A percentile compares a stretch with the other conserved stretches of the same genome.
These are phyloP conservation scores for Exophiala sp. DNA, from an alignment of 2,329 filamentous ascomycete species.

Conservation along the genomic window DNA sequence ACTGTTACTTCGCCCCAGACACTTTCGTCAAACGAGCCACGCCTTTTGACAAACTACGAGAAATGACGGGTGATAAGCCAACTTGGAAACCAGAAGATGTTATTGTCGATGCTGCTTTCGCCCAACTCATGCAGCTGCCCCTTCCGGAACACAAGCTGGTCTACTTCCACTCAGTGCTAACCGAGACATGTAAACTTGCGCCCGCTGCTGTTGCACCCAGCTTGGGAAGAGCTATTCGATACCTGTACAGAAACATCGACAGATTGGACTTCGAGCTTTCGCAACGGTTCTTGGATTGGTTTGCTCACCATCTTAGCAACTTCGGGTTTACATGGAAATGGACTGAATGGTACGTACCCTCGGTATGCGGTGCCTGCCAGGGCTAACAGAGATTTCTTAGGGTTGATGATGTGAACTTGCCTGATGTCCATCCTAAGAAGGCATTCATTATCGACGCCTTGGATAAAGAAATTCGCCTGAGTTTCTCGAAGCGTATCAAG, in stretches of 20 bases:
- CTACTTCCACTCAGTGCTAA: conserved; percentile 92
- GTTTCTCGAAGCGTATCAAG: conserved; percentile 92
- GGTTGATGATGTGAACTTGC: conserved; percentile 73
- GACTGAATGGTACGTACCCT: conserved; percentile 70
- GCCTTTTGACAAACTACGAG: conserved; percentile 79
- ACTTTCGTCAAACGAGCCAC: conserved; percentile 93
- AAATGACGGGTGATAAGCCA: conserved; percentile 56
- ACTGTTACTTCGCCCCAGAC: conserved; percentile 84
- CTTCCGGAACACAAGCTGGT: conserved; percentile 86
- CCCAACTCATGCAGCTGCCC: conserved; percentile 84
- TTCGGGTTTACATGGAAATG: conserved; percentile 99
- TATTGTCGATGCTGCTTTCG: conserved; percentile 94
- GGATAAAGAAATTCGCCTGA: conserved; percentile 94
- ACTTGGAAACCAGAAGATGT: conserved; percentile 98
- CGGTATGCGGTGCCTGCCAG: not conserved
- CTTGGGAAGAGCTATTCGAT: conserved; percentile 85
- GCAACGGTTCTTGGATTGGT: conserved; percentile 93
- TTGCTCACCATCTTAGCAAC: conserved; percentile 94
- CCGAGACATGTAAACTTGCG: conserved; percentile 90
- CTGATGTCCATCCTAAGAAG: conserved; percentile 76
- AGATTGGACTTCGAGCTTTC: conserved; percentile 79
- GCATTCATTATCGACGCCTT: conserved; percentile 85
- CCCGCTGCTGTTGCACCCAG: conserved; percentile 94
- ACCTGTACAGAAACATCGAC: conserved; percentile 75
- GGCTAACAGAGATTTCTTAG: conserved; percentile 34